These are phyloP conservation scores for Sextonia rubra DNA, from an alignment of 164 flowering plant genomes.

Conservation along the genomic window DNA sequence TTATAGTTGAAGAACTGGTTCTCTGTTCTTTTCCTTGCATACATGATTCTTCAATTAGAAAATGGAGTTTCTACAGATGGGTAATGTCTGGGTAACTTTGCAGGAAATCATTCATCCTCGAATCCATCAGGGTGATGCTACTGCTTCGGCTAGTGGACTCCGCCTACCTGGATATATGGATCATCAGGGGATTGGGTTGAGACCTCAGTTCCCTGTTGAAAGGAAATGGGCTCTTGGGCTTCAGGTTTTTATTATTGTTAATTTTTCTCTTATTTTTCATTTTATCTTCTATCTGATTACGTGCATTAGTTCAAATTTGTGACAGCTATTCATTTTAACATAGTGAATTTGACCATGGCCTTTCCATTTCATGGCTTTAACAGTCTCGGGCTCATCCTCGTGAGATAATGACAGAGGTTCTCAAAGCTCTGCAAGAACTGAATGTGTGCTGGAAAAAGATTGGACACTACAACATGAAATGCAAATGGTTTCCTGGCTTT, in stretches of 20 bases:
- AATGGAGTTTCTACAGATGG: background rate
- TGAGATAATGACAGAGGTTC: conserved; percentile 86
- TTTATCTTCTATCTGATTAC: background rate
- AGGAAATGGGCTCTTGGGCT: conserved; percentile 99
- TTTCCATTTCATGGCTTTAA: conserved; percentile 2
- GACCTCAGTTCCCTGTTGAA: conserved; percentile 56
- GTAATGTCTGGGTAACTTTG: background rate
- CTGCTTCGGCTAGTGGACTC: conserved; percentile 35
- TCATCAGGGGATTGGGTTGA: conserved; percentile 57
- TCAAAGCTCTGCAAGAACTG: conserved; percentile 71
- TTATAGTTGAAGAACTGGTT: background rate
- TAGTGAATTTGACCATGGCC: background rate
- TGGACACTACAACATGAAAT: conserved; percentile 93
- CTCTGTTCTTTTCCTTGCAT: background rate
- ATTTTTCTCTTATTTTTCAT: background rate
- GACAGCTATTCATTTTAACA: background rate
- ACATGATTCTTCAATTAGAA: background rate
- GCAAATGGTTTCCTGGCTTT: conserved; percentile 66
- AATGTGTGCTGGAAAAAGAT: conserved; percentile 88
- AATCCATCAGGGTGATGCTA: conserved; percentile 45
- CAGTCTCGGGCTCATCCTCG: conserved; percentile 94
- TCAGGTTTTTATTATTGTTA: conserved; percentile 46
- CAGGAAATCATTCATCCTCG: conserved; percentile 49
- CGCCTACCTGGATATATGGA: conserved; percentile 59
- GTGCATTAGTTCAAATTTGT: background rate